These are phyloP conservation scores for Fusarium sp. DNA, from an alignment of 2,329 filamentous ascomycete genomes.

Conservation along the genomic window DNA sequence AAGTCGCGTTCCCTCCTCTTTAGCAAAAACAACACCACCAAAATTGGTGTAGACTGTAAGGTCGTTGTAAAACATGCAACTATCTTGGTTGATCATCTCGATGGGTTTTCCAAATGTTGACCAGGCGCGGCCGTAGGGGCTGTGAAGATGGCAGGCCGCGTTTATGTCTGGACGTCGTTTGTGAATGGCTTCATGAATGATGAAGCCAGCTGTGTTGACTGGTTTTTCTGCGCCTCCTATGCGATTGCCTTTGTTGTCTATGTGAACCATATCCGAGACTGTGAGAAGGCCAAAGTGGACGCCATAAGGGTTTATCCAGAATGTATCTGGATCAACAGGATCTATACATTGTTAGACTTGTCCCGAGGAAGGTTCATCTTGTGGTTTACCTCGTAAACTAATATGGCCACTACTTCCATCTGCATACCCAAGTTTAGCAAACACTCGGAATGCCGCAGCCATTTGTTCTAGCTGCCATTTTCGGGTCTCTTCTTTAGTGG, in stretches of 20 bases:
- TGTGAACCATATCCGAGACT: slow-evolving; percentile 73
- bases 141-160: slow-evolving; percentile 75
- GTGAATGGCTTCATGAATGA: slow-evolving; percentile 75
- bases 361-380: fast-evolving
- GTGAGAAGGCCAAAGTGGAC: slow-evolving; percentile 73
- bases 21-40: slow-evolving; percentile 62
- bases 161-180: slow-evolving; percentile 71
- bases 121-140: slow-evolving; percentile 73
- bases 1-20: slow-evolving; percentile 71
- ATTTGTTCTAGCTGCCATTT: slow-evolving; percentile 54
- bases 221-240: slow-evolving; percentile 70
- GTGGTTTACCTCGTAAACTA: slow-evolving; percentile 47
- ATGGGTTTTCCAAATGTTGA: slow-evolving; percentile 69
- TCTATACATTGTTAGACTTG: slow-evolving; percentile 41
- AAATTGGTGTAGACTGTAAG: slow-evolving; percentile 71
- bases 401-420: slow-evolving; percentile 62
- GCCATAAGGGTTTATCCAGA: slow-evolving; percentile 68
- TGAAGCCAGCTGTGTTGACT: slow-evolving; percentile 74
- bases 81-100: slow-evolving; percentile 76
- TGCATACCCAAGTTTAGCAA: slow-evolving; percentile 57
- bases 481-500: slow-evolving; percentile 39
- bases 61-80: slow-evolving; percentile 70
- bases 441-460: slow-evolving; percentile 60
- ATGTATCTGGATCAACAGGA: slow-evolving; percentile 50
- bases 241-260: slow-evolving; percentile 68